phyloP scores from a whole-genome alignment of 805 yeast genomes.

The Kuraishia molischiana region DNA sequence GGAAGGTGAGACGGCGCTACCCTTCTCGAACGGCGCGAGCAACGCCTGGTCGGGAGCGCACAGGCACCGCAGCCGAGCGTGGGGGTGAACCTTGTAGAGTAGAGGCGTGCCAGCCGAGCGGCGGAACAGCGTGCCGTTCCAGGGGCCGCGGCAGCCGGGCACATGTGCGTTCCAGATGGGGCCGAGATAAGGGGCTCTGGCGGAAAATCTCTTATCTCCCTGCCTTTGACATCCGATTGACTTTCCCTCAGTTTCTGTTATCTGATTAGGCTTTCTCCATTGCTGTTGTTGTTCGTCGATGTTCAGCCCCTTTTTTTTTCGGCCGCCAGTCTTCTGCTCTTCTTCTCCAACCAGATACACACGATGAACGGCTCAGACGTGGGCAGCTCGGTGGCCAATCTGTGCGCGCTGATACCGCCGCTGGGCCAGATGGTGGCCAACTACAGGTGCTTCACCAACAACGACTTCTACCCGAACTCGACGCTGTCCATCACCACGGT shows the following conservation, averaged over 20 bases:
- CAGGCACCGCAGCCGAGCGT: too few relatives aligned
- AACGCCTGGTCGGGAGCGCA: too few relatives aligned
- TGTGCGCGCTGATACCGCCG: slow-evolving; percentile 4
- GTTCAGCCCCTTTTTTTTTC: not conserved
- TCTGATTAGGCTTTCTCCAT: not conserved
- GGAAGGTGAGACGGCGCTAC: too few relatives aligned
- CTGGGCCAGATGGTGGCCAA: slow-evolving; percentile 4
- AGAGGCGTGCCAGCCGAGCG: not conserved
- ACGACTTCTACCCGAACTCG: slow-evolving; percentile 2
- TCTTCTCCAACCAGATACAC: too few relatives aligned
- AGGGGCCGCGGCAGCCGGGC: too few relatives aligned
- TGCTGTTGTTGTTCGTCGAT: not conserved
- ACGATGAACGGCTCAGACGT: not conserved
- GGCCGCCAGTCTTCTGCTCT: not conserved
- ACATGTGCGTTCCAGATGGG: too few relatives aligned
- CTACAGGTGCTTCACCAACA: slow-evolving; percentile 1
- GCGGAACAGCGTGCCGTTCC: not conserved
- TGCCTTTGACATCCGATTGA: not conserved
- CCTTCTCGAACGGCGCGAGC: too few relatives aligned
- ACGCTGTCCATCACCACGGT: slow-evolving; percentile 3
- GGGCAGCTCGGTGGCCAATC: slow-evolving; percentile 1
- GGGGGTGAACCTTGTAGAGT: too few relatives aligned
- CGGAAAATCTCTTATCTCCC: too few relatives aligned
- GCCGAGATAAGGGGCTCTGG: too few relatives aligned
- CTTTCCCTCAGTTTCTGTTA: not conserved